Evolutionary conservation across 768 basidiomycete species (phyloP).

Genomic region (Kwoniella europaea): DNA sequence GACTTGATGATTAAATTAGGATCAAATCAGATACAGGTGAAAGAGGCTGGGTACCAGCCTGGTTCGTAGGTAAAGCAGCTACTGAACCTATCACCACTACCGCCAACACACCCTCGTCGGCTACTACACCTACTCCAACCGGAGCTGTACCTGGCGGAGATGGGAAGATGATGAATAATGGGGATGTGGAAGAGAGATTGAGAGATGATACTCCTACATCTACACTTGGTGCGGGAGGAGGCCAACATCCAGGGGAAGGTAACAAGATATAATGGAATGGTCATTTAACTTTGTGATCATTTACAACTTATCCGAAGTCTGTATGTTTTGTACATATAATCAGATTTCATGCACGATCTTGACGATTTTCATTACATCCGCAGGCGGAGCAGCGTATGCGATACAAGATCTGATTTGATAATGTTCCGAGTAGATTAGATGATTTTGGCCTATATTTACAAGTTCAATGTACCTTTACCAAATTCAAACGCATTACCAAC

Average conservation of each 20-base stretch:
- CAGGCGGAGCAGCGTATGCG: too few species aligned
- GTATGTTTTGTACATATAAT: too few species aligned
- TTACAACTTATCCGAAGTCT: too few species aligned
- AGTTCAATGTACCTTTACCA: conserved; percentile 17
- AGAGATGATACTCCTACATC: conserved; percentile 3
- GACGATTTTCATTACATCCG: too few species aligned
- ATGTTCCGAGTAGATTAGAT: too few species aligned
- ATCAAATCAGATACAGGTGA: conserved; percentile 92
- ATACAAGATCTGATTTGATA: background rate
- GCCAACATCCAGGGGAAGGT: conserved; percentile 9
- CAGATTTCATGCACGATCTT: too few species aligned
- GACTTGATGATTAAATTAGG: conserved; percentile 58
- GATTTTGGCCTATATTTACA: background rate
- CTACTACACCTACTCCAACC: conserved; percentile 20
- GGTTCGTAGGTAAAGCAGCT: conserved; percentile 85
- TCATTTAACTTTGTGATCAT: too few species aligned
- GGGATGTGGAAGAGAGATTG: conserved; percentile 6
- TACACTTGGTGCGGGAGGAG: background rate
- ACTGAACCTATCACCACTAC: background rate
- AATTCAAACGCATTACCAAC: conserved; percentile 22
- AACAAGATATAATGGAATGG: conserved; percentile 1
- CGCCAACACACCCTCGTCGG: conserved; percentile 5
- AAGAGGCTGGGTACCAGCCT: conserved; percentile 97
- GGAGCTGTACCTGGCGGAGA: background rate
- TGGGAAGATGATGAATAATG: background rate